Percentiles rank a stretch among this genome's conserved stretches.
Evolutionary conservation across 1,284 basidiomycete species (phyloP).

Genomic region (Xanthoconium separans): DNA sequence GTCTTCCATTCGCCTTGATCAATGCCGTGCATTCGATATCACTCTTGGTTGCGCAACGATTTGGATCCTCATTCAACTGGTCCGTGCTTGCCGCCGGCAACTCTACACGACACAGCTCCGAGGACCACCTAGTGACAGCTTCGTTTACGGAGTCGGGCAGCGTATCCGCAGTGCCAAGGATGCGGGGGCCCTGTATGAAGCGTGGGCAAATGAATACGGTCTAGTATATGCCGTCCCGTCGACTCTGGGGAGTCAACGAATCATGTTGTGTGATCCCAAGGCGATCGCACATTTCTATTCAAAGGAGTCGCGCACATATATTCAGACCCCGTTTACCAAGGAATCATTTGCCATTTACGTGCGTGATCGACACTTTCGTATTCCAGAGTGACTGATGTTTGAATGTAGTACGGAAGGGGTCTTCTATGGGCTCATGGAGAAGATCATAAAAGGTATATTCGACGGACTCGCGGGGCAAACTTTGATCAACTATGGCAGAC

Average conservation of each 20-base stretch:
- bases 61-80: slow-evolving; percentile 4
- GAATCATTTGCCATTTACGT: slow-evolving; percentile 46
- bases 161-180: slow-evolving; percentile 5
- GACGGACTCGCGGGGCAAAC: too few species aligned
- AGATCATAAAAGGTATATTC: slow-evolving; percentile 10
- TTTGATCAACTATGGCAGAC: slow-evolving; percentile 25
- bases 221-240: slow-evolving; percentile 33
- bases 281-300: slow-evolving; percentile 30
- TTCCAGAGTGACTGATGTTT: background rate
- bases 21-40: background rate
- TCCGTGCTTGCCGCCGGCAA: background rate
- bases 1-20: background rate
- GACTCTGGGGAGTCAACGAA: slow-evolving; percentile 39
- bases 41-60: background rate
- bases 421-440: slow-evolving; percentile 16
- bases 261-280: slow-evolving; percentile 40
- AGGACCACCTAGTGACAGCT: slow-evolving; percentile 16
- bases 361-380: slow-evolving; percentile 20
- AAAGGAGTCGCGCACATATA: slow-evolving; percentile 49
- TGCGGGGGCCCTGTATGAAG: slow-evolving; percentile 15
- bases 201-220: slow-evolving; percentile 16
- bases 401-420: slow-evolving; percentile 11
- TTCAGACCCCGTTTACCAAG: slow-evolving; percentile 38
- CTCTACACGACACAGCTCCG: slow-evolving; percentile 13
- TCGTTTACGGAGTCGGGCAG: slow-evolving; percentile 18